Percentiles rank a stretch among this genome's conserved stretches.
These are phyloP conservation scores for Akanthomyces lecanii DNA, from an alignment of 2,329 filamentous ascomycete species.

Conservation along the genomic window DNA sequence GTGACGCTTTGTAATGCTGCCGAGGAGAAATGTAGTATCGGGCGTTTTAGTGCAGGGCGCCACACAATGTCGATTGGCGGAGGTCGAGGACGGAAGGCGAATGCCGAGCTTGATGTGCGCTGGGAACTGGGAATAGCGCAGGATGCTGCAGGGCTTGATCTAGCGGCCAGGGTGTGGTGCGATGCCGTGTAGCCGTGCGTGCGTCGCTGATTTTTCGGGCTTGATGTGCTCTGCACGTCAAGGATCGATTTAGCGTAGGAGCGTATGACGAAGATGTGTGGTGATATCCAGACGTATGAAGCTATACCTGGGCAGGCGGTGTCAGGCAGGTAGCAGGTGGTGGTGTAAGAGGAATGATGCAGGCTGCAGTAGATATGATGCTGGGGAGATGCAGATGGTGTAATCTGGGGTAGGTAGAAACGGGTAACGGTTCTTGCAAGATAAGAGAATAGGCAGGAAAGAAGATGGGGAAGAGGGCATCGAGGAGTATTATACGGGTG, in stretches of 20 bases:
- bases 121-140: not conserved
- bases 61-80: slow-evolving; percentile 4
- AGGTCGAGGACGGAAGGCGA: not conserved
- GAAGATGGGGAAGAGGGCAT: slow-evolving; percentile 6
- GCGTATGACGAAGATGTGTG: not conserved
- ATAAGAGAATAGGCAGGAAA: not conserved
- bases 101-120: not conserved
- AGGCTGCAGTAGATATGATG: slow-evolving; percentile 1
- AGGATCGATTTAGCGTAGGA: not conserved
- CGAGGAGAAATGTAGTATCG: not conserved
- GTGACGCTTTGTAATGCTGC: not conserved
- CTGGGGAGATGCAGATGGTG: not conserved
- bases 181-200: slow-evolving; percentile 6
- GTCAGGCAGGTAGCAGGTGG: not conserved
- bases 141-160: not conserved
- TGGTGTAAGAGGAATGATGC: not conserved
- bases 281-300: not conserved
- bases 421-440: not conserved
- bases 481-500: slow-evolving; percentile 11
- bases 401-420: slow-evolving; percentile 5
- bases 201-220: not conserved
- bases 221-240: no score
- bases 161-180: not conserved
- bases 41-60: not conserved
- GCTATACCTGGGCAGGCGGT: not conserved